Percentiles rank a stretch among this genome's conserved stretches.
Evolutionary conservation across 306 rosid genomes (phyloP).

Genomic region (Corylus americana): DNA sequence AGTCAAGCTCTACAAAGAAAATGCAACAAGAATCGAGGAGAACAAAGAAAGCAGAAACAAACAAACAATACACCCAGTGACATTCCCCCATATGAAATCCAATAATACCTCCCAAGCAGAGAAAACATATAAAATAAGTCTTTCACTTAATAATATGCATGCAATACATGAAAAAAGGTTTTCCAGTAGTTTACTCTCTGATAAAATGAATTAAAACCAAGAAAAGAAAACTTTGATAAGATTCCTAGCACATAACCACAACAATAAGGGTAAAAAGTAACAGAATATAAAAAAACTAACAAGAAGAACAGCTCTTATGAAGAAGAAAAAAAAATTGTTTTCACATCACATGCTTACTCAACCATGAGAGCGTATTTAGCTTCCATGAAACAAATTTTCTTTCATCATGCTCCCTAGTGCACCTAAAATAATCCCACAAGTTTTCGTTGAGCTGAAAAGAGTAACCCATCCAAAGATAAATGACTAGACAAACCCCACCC

Average conservation of each 20-base stretch:
- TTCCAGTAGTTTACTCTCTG: background rate
- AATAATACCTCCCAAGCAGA: background rate
- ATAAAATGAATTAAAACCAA: background rate
- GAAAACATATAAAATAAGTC: background rate
- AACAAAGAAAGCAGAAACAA: background rate
- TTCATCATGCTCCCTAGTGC: background rate
- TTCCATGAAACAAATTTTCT: background rate
- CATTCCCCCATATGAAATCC: background rate
- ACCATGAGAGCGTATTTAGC: background rate
- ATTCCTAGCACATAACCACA: background rate
- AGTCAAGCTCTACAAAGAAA: background rate
- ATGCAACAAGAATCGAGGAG: background rate
- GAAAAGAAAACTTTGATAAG: background rate
- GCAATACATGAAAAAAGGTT: background rate
- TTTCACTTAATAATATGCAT: background rate
- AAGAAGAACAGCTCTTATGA: background rate
- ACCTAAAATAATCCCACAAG: background rate
- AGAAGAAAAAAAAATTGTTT: background rate
- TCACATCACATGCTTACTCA: background rate
- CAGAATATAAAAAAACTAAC: background rate
- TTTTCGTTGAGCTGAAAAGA: background rate
- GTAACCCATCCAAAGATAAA: background rate
- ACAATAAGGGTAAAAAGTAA: background rate
- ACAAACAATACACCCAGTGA: background rate
- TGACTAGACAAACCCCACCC: background rate